Percentiles rank a stretch among this genome's conserved stretches.
These are phyloP conservation scores for Astragalus glycyphyllos DNA, from an alignment of 306 rosid genomes.

Conservation along the genomic window DNA sequence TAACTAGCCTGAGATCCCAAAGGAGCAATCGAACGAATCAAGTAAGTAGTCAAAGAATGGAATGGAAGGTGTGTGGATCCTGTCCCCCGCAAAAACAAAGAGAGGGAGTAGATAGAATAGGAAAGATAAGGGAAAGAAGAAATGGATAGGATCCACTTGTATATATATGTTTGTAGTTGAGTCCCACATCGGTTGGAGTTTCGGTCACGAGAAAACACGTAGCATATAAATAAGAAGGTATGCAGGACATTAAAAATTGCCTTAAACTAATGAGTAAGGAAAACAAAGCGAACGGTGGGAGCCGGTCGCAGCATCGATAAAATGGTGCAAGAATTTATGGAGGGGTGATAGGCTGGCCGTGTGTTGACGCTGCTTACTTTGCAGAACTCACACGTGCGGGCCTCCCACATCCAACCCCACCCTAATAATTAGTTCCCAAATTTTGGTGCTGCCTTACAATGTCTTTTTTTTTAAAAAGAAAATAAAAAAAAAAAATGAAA, in stretches of 20 bases:
- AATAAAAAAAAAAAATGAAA: no score
- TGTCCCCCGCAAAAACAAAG: no score
- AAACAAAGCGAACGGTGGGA: conserved; percentile 91
- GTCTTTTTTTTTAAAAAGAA: no score
- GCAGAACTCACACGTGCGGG: conserved; percentile 68
- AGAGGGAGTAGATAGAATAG: no score
- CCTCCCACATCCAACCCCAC: conserved; percentile 7
- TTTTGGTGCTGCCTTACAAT: neutral
- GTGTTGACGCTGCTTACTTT: conserved; percentile 89
- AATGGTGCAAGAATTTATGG: conserved; percentile 74
- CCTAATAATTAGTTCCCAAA: neutral
- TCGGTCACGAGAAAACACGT: accelerated
- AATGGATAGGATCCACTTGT: no score
- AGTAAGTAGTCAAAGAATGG: no score
- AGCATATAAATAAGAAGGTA: neutral
- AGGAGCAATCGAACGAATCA: no score
- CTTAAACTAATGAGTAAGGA: conserved; percentile 66
- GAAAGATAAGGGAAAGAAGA: no score
- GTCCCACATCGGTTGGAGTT: conserved; percentile 17
- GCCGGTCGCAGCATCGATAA: conserved; percentile 66
- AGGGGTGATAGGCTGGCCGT: conserved; percentile 81
- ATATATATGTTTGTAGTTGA: neutral
- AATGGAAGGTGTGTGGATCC: no score
- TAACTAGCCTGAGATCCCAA: no score
- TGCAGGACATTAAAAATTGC: accelerated